Evolutionary conservation across 2,329 filamentous ascomycete genomes (phyloP).

Genomic region (Talaromyces sp.): DNA sequence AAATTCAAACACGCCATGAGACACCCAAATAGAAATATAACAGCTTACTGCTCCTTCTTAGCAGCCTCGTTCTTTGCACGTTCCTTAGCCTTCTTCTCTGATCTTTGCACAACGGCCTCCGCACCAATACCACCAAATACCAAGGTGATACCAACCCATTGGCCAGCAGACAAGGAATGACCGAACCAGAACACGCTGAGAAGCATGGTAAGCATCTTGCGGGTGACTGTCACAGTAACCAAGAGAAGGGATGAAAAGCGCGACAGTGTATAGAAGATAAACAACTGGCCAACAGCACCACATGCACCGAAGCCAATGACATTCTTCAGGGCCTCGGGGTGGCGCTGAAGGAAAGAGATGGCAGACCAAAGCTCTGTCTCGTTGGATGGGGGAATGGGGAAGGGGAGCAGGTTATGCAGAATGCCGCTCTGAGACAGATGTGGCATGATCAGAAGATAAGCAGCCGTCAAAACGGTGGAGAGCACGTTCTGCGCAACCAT

Average conservation of each 20-base stretch:
- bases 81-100: slow-evolving; percentile 83
- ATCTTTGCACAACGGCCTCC: slow-evolving; percentile 77
- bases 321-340: slow-evolving; percentile 83
- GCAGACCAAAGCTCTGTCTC: slow-evolving; percentile 81
- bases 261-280: slow-evolving; percentile 94
- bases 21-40: not conserved
- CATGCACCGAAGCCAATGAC: slow-evolving; percentile 88
- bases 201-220: slow-evolving; percentile 99
- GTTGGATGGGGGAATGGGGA: slow-evolving; percentile 57
- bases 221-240: slow-evolving; percentile 93
- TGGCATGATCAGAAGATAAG: slow-evolving; percentile 77
- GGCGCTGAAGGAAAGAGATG: slow-evolving; percentile 73
- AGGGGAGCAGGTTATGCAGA: slow-evolving; percentile 68
- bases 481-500: slow-evolving; percentile 98
- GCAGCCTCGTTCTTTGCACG: slow-evolving; percentile 55
- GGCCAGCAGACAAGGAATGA: slow-evolving; percentile 80
- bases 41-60: slow-evolving; percentile 31
- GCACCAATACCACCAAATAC: slow-evolving; percentile 96
- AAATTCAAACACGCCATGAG: not conserved
- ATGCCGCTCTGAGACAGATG: slow-evolving; percentile 71
- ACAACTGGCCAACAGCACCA: slow-evolving; percentile 91
- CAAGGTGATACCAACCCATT: slow-evolving; percentile 88
- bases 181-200: slow-evolving; percentile 94
- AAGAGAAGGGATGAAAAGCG: slow-evolving; percentile 90
- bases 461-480: slow-evolving; percentile 73